Base-by-base conservation (phyloP, 2,329 filamentous ascomycete genomes). In the Colletotrichum musae region DNA sequence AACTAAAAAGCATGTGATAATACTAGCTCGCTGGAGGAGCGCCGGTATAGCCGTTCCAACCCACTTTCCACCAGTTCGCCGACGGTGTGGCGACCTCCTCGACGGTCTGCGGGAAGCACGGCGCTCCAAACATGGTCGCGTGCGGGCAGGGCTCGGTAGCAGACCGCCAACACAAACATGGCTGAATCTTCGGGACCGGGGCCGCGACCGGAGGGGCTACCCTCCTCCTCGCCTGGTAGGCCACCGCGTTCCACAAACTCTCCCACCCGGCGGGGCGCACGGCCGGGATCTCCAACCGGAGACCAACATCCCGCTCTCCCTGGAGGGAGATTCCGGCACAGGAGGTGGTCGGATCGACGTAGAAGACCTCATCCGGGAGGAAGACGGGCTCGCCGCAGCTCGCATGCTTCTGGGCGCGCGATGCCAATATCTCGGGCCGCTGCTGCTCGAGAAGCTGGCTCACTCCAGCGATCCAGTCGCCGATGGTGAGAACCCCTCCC, bases 171-270 rank as follows among this genome's bases (percentile, higher is more conserved):
- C 41, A 43, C 15, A 43, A 15, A 12, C 41, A 43, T 2, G 6
- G 10, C 41, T 43, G 5, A 3, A n/a, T 43, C 41, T 43, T 43
- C 41, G 15, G 15, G 6, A 12, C 41, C 41, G 41, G 2, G 36
- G 36, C 36, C 6, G 41, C 13, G 41, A 13, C 10, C 15, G 41
- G 15, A 7, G 15, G 41, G 16, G 47, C 72, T 1, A 64, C 32
- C 5, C 56, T 53, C 15, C 71, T 64, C 1, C 73, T 73, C 6
- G 82, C 77, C 66, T 77, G 76, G 80, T 4, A 72, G 58, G 28
- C 59, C 26, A 39, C 18, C 26, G 45, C 18, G 6, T 50, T 18
- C 47, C 47, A 50, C 7, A 50, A 50, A 6, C 47, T 24, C 4
- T 50, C 72, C 10, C 51, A 47, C n/a, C 69, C 73, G 9, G 73